Evolutionary conservation across 495 filamentous ascomycete species (phyloP).

Genomic region (Rostrohypoxylon terebratum): DNA sequence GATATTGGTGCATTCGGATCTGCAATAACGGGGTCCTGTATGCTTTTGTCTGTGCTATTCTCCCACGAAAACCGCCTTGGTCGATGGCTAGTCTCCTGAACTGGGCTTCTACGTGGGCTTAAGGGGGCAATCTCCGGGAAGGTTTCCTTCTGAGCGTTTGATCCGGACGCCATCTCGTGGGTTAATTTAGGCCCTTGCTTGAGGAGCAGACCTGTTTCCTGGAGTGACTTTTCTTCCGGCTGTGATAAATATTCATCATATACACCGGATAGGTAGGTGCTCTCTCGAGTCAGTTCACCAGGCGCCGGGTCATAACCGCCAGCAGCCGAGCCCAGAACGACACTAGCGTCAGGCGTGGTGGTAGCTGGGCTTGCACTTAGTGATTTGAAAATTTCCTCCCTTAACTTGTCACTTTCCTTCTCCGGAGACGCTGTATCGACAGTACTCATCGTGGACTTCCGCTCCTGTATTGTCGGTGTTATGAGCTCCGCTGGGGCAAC

Average conservation of each 20-base stretch:
- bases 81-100: conserved; percentile 25
- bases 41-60: conserved; percentile 48
- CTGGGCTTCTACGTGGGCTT: conserved; percentile 32
- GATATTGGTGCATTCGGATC: conserved; percentile 16
- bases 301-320: conserved; percentile 39
- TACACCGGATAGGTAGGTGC: conserved; percentile 59
- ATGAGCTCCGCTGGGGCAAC: conserved; percentile 45
- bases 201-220: conserved; percentile 37
- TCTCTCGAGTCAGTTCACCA: conserved; percentile 52
- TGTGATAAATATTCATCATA: conserved; percentile 59
- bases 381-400: conserved; percentile 85
- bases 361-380: conserved; percentile 60
- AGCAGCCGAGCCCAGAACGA: conserved; percentile 13
- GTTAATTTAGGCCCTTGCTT: conserved; percentile 25
- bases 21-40: conserved; percentile 11
- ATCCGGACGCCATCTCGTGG: neutral
- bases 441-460: conserved; percentile 67
- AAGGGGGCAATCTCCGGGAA: conserved; percentile 36
- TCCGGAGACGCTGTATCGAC: conserved; percentile 67
- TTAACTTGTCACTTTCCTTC: conserved; percentile 79
- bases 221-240: conserved; percentile 50
- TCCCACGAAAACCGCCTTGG: conserved; percentile 68
- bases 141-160: conserved; percentile 21
- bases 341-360: conserved; percentile 35
- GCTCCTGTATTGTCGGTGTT: conserved; percentile 56